These are phyloP conservation scores for Otatea glauca DNA, from an alignment of 176 grass and related monocot genomes.

Conservation along the genomic window DNA sequence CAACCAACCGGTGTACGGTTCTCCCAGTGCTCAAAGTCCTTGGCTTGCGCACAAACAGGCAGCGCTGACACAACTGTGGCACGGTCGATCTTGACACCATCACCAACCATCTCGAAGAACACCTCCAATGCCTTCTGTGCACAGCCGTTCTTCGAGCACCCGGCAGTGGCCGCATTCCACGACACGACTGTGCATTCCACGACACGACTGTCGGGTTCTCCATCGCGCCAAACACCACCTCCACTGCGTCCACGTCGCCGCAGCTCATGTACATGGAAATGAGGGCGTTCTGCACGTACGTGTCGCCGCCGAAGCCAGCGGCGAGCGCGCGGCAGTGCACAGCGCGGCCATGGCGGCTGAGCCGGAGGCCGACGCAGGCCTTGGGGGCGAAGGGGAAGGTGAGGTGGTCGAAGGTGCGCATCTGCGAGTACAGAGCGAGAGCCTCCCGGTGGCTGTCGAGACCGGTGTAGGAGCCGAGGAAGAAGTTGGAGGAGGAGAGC, in stretches of 20 bases:
- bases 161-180: conserved; percentile 44
- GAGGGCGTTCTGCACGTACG: conserved; percentile 65
- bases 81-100: conserved; percentile 43
- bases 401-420: conserved; percentile 63
- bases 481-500: conserved; percentile 49
- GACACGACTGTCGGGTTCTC: conserved; percentile 45
- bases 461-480: conserved; percentile 57
- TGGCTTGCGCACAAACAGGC: conserved; percentile 56
- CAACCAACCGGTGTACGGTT: conserved; percentile 53
- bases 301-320: conserved; percentile 55
- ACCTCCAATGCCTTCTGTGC: conserved; percentile 51
- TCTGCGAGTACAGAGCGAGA: conserved; percentile 52
- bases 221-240: conserved; percentile 52
- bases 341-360: conserved; percentile 25
- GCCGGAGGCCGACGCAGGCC: conserved; percentile 55
- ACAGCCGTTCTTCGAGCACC: conserved; percentile 49
- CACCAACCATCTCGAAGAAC: conserved; percentile 50
- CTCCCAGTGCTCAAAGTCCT: conserved; percentile 55
- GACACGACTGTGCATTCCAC: too few species aligned
- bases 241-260: conserved; percentile 40
- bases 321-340: conserved; percentile 56
- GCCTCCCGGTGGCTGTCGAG: conserved; percentile 45
- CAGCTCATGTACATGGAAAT: conserved; percentile 70
- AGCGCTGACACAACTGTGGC: conserved; percentile 63
- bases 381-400: conserved; percentile 72